Evolutionary conservation across 164 flowering plant genomes (phyloP), one percentile per base, ranked within the genome.

Genomic region (Brasenia schreberi): DNA sequence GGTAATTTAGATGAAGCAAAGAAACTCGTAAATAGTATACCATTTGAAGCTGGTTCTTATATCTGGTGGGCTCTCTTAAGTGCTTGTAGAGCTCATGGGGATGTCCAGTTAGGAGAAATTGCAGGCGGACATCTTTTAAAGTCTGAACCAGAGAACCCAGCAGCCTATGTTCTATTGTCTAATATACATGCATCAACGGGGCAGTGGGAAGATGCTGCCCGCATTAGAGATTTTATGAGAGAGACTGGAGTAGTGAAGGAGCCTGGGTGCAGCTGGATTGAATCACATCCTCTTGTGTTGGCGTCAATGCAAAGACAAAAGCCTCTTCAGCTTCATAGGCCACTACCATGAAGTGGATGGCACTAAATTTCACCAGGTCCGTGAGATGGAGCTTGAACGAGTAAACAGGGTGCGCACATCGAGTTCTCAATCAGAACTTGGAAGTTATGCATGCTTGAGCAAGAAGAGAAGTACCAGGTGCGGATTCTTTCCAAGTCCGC

Each of bases 191-290:
- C 94, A 60, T 72, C 71, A 60, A 79, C 79, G 6, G 87, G 83
- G 27, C 78, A 78, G 61, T 86, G 89, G 94, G 83, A 83, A 70
- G 87, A 84, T 72, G 84, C 86, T 44, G 84, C 83, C 18, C 61
- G 44, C 12, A 65, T 79, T 6, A 78, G 94, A 71, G 72, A 74
- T 49, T 16, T 74, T 65, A 78, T 83, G 83, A 75, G 65, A 39
- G 76, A 64, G 66, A 75, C 59, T 59, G 76, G 82, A 42, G 69
- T 66, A 18, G 65, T 56, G 67, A 82, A 88, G 75, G 79, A 76
- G 56, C 81, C 78, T 53, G 89, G 91, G 16, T 81, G 59, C 65
- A 84, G 89, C 71, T 88, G 87, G 86, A 71, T 84, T 65, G 66
- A 72, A 61, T 62, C 62, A 33, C 39, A 33, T 33, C 4, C 39